These are phyloP conservation scores for Teratosphaeria gauchensis DNA, from an alignment of 2,329 filamentous ascomycete genomes.

Conservation along the genomic window DNA sequence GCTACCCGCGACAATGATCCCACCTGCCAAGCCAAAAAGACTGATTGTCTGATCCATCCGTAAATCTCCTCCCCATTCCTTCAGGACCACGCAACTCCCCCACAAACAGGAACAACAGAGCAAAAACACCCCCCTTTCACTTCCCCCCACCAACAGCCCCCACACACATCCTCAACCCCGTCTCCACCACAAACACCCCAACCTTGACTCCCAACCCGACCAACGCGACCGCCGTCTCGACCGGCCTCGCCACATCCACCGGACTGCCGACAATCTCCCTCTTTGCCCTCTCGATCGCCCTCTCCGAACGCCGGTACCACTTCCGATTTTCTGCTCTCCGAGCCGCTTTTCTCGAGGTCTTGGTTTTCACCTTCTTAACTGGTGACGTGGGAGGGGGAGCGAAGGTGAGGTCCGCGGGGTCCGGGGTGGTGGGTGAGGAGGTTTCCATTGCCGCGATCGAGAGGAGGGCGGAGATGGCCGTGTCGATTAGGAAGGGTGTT, in stretches of 20 bases:
- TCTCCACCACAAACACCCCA: slow-evolving; percentile 32
- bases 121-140: too few species aligned
- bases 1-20: too few species aligned
- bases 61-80: too few species aligned
- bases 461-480: slow-evolving; percentile 32
- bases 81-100: too few species aligned
- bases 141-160: slow-evolving; percentile 25
- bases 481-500: slow-evolving; percentile 38
- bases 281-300: slow-evolving; percentile 8
- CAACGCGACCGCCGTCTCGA: slow-evolving; percentile 30
- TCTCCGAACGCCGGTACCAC: slow-evolving; percentile 12
- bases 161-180: slow-evolving; percentile 32
- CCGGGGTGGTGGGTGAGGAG: slow-evolving; percentile 20
- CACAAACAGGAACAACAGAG: too few species aligned
- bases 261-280: slow-evolving; percentile 23
- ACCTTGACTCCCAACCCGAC: slow-evolving; percentile 34
- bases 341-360: slow-evolving; percentile 1
- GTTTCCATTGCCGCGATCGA: slow-evolving; percentile 38
- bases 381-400: slow-evolving; percentile 22
- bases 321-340: slow-evolving; percentile 7
- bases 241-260: slow-evolving; percentile 29
- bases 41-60: too few species aligned
- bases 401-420: slow-evolving; percentile 18
- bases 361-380: too few species aligned
- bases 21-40: too few species aligned